Evolutionary conservation across 2,329 filamentous ascomycete genomes (phyloP), one percentile per base, ranked within the genome.

Genomic region (Xylaria sp.): DNA sequence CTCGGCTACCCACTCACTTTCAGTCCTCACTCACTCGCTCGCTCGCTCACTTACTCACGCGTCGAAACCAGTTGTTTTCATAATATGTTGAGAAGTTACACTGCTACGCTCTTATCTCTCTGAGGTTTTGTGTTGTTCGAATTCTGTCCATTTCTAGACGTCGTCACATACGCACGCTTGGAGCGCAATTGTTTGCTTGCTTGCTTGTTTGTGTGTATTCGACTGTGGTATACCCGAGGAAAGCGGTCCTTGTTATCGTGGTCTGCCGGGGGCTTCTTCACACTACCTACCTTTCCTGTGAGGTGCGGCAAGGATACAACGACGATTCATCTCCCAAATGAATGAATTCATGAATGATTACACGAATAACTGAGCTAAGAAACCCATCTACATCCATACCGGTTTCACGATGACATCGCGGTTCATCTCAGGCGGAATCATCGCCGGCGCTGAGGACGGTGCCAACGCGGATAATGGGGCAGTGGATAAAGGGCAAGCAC

Each of bases 341-440:
- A 18, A 41, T 12, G 15, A 4, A 46, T 46, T 15, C 8, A 36
- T 36, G 33, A 10, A 10, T 36, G 33, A 36, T 9, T 7, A 10
- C 7, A 36, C 10, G 33, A 18, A 41, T 41, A 12, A 5, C 1
- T 18, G 15, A 41, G 4, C n/a, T 1, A 25, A 25, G 46, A 49
- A 49, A 12, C 1, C 13, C 6, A 36, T 36, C 33, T 7, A 36
- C 33, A 36, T 36, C 2, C 46, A 25, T 2, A 4, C 23, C 5
- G 8, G 23, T 2, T 25, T 2, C 9, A 33, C 13, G 1, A 89
- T 88, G 86, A 80, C 86, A 0, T 83, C 83, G 52, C 85, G 86
- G 15, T 89, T 89, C 78, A 82, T 89, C 20, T 88, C 86, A 0
- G 84, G 82, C 48, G 87, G 87, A 48, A 84, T 83, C 3, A 88